phyloP scores from a whole-genome alignment of 345 rosid species.

The Cardamine occulta region DNA sequence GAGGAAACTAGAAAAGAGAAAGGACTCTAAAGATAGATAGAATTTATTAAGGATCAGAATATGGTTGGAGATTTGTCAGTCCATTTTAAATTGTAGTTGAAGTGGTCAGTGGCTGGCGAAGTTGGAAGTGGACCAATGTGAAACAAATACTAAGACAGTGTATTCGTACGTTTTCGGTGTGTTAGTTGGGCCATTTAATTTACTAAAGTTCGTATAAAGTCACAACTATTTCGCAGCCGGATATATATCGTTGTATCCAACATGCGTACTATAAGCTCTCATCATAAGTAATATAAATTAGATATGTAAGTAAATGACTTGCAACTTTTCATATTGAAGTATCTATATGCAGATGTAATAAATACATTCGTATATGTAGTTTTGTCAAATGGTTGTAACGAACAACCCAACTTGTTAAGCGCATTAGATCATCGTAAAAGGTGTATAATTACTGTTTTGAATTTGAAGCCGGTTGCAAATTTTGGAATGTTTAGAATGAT shows the following conservation, averaged over 20 bases:
- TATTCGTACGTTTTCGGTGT: constrained; percentile 29
- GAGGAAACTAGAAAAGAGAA: constrained; percentile 18
- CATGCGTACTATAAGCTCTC: constrained; percentile 10
- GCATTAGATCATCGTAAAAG: background rate
- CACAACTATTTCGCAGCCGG: constrained; percentile 5
- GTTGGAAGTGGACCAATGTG: constrained; percentile 36
- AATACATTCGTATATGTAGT: background rate
- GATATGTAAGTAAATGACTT: background rate
- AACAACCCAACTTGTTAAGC: background rate
- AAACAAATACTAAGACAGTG: constrained; percentile 14
- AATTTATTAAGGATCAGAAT: constrained; percentile 29
- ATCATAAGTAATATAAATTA: background rate
- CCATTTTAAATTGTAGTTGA: constrained; percentile 30
- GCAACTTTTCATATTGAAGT: background rate
- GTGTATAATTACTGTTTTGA: too few species aligned
- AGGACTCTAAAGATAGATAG: constrained; percentile 10
- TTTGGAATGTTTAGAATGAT: too few species aligned
- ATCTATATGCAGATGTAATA: background rate
- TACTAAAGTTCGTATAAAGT: background rate
- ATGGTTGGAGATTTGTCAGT: constrained; percentile 39
- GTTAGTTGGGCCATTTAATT: constrained; percentile 36
- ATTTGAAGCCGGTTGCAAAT: background rate
- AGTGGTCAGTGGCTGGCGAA: constrained; percentile 37
- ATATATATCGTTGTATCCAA: constrained; percentile 26
- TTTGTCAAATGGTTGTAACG: background rate